phyloP scores from a whole-genome alignment of 2,329 filamentous ascomycete species.

The Aulographum hederae region DNA sequence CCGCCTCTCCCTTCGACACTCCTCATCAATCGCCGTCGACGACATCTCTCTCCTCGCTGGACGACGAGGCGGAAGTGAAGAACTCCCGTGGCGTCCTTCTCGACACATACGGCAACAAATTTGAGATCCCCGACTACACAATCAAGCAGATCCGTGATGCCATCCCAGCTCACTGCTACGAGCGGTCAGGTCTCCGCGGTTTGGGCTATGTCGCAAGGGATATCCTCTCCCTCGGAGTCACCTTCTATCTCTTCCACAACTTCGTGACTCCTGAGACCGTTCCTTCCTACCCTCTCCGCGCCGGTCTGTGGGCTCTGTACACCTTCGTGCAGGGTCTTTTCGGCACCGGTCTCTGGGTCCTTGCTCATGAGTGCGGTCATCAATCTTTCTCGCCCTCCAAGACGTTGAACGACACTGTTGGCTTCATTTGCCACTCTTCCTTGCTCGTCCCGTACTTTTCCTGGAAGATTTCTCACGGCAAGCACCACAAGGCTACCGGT shows the following conservation, averaged over 20 bases:
- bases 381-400: constrained; percentile 91
- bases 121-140: constrained; percentile 84
- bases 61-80: constrained; percentile 27
- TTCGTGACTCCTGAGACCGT: constrained; percentile 74
- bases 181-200: constrained; percentile 61
- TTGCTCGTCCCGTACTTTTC: constrained; percentile 95
- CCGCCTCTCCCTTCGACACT: constrained; percentile 38
- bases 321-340: constrained; percentile 82
- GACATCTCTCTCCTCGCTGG: constrained; percentile 82
- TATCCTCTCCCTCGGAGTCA: constrained; percentile 48
- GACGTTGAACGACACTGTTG: constrained; percentile 75
- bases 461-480: constrained; percentile 98
- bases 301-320: constrained; percentile 45
- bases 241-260: constrained; percentile 78
- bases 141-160: constrained; percentile 96
- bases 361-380: constrained; percentile 96
- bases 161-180: constrained; percentile 93
- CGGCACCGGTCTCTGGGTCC: constrained; percentile 84
- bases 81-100: constrained; percentile 48
- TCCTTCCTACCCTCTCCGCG: constrained; percentile 48
- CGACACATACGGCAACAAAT: constrained; percentile 90
- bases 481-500: constrained; percentile 98
- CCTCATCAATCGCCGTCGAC: constrained; percentile 54
- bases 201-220: constrained; percentile 76
- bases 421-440: constrained; percentile 76